Conservation (phyloP, 1,284 basidiomycete species). For the Sanghuangporus weigelae region DNA sequence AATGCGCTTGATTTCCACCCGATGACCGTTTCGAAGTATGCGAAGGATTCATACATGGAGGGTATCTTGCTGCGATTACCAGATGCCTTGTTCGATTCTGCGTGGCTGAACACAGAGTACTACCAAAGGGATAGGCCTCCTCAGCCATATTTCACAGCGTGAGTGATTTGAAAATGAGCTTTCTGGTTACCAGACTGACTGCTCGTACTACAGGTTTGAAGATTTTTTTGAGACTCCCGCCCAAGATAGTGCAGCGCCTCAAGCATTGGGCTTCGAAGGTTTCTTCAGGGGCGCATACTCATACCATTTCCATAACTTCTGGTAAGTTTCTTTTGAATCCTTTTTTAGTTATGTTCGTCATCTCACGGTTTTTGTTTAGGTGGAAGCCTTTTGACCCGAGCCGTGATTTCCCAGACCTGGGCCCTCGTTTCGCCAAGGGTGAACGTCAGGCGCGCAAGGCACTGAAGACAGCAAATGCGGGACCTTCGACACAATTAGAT, state of each 20-base stretch:
- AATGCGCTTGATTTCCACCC: slow-evolving; percentile 86
- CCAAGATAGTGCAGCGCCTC: slow-evolving; percentile 62
- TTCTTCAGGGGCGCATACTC: slow-evolving; percentile 85
- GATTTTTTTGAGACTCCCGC: slow-evolving; percentile 79
- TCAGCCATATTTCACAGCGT: slow-evolving; percentile 81
- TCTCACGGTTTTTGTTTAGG: slow-evolving; percentile 39
- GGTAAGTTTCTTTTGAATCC: slow-evolving; percentile 38
- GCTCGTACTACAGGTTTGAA: slow-evolving; percentile 46
- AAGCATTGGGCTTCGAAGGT: slow-evolving; percentile 75
- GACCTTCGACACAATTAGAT: slow-evolving; percentile 23
- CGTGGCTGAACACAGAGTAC: slow-evolving; percentile 81
- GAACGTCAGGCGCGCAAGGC: slow-evolving; percentile 52
- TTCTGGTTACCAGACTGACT: background rate
- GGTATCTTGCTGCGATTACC: slow-evolving; percentile 71
- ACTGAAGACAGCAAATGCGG: background rate
- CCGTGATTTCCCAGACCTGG: slow-evolving; percentile 90
- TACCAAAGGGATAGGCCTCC: slow-evolving; percentile 80
- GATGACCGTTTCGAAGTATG: slow-evolving; percentile 77
- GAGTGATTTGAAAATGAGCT: slow-evolving; percentile 26
- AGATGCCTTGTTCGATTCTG: slow-evolving; percentile 83
- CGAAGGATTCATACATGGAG: slow-evolving; percentile 73
- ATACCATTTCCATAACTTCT: slow-evolving; percentile 85
- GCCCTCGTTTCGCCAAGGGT: slow-evolving; percentile 67
- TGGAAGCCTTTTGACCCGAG: slow-evolving; percentile 89
- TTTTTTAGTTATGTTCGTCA: slow-evolving; percentile 4